Base-by-base conservation (phyloP, 2,329 filamentous ascomycete species). In the Monilinia laxa region DNA sequence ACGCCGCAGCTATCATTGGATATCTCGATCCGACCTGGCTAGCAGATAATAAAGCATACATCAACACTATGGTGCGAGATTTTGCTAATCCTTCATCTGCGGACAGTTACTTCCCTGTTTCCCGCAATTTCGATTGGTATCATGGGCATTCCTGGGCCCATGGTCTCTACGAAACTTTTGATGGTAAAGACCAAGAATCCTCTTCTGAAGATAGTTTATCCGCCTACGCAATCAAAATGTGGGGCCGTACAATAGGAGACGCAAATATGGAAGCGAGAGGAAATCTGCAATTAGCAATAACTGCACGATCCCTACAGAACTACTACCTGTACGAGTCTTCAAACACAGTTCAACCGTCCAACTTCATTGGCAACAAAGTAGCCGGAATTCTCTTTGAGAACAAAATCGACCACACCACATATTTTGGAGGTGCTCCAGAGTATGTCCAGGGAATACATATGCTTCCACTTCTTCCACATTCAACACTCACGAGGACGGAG, bases 111-210 rank as follows among this genome's bases (percentile, higher is more conserved):
- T 98, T 96, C 77, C 93, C 94, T 0, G 88, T 92, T 71, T 93
- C 85, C 69, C 86, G 95, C 59, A 86, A 83, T 66, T 98, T 97
- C 75, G 95, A 68, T 42, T 97, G 92, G 92, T 98, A 89, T 77
- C 88, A 96, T 74, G 95, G 94, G 2, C 95, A 98, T 81, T 93
- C 90, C 67, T 97, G 94, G 92, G 94, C 94, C 2, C 92, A 92
- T 65, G 91, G 91, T 1, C 79, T 94, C 6, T 91, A 87, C 73
- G 85, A 90, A 69, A 83, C 85, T 49, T 81, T 80, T 65, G 90
- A 94, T 76, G 91, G 91, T 68, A 93, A 93, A 79, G 87, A 94
- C 76, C 85, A 93, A 79, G 95, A 98, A 77, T 95, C 91, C 40
- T 92, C 90, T 56, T 94, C 91, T 0, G 94, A 98, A 79, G 95